Evolutionary conservation across 2,329 filamentous ascomycete genomes (phyloP).

Genomic region (Arthrocladium fulminans): DNA sequence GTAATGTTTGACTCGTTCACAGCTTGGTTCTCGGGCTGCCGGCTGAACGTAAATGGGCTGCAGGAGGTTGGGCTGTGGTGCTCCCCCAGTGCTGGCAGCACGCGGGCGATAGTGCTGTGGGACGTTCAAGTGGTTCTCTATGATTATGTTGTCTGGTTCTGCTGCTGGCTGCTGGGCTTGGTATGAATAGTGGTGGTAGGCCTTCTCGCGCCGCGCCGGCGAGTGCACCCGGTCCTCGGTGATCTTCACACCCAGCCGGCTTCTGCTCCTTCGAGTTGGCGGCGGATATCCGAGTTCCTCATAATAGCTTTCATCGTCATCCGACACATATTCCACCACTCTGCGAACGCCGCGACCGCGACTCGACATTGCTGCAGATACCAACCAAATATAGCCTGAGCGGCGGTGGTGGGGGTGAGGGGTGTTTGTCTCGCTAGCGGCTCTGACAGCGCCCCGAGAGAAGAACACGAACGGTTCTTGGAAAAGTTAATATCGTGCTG

Average conservation of each 20-base stretch:
- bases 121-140: slow-evolving; percentile 19
- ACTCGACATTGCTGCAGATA: slow-evolving; percentile 1
- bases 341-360: background rate
- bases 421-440: background rate
- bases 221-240: background rate
- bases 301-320: slow-evolving; percentile 4
- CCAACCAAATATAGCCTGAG: background rate
- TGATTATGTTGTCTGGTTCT: slow-evolving; percentile 15
- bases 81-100: slow-evolving; percentile 18
- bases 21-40: slow-evolving; percentile 11
- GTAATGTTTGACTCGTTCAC: slow-evolving; percentile 12
- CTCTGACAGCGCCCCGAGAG: background rate
- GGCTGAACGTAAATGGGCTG: slow-evolving; percentile 14
- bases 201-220: background rate
- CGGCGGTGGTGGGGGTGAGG: background rate
- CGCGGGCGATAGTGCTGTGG: slow-evolving; percentile 15
- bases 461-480: background rate
- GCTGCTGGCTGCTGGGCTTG: slow-evolving; percentile 13
- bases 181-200: slow-evolving; percentile 3
- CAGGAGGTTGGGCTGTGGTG: slow-evolving; percentile 16
- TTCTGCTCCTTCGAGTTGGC: slow-evolving; percentile 8
- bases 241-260: slow-evolving; percentile 15
- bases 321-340: background rate
- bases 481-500: background rate
- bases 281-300: background rate